Percentiles rank a stretch among this genome's conserved stretches.
phyloP scores from a whole-genome alignment of 2,329 filamentous ascomycete species.

The Aureobasidium sp. region DNA sequence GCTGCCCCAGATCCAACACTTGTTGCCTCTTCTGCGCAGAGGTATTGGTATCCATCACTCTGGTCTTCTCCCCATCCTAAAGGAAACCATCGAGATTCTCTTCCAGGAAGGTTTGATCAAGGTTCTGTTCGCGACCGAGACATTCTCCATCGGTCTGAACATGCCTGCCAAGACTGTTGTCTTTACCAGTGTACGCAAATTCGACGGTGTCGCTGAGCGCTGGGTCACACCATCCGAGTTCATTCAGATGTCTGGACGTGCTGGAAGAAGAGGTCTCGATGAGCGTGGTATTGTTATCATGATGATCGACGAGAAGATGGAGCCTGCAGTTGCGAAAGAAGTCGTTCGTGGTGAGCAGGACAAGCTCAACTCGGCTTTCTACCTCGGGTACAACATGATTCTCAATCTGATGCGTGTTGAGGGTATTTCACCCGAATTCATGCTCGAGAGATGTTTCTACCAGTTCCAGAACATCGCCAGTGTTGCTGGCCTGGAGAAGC shows the following conservation, averaged over 20 bases:
- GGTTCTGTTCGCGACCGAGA: constrained; percentile 94
- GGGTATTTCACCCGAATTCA: constrained; percentile 96
- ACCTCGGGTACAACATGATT: constrained; percentile 99
- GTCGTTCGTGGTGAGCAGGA: constrained; percentile 97
- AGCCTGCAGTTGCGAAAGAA: constrained; percentile 83
- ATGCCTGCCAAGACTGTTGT: constrained; percentile 99
- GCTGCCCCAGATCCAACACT: constrained; percentile 81
- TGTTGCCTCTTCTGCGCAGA: constrained; percentile 77
- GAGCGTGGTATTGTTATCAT: constrained; percentile 98
- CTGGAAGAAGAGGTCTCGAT: constrained; percentile 92
- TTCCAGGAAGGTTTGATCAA: constrained; percentile 98
- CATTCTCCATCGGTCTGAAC: constrained; percentile 96
- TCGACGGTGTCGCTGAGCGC: constrained; percentile 70
- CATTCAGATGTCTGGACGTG: constrained; percentile 97
- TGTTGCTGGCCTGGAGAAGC: constrained; percentile 73
- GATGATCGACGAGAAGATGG: constrained; percentile 97
- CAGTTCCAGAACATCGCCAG: constrained; percentile 95
- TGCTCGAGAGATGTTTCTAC: constrained; percentile 97
- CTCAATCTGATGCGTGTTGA: constrained; percentile 95
- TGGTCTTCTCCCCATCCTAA: constrained; percentile 85
- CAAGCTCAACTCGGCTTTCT: constrained; percentile 93
- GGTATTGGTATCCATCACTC: constrained; percentile 98
- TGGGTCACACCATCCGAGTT: constrained; percentile 94
- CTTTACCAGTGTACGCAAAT: constrained; percentile 95
- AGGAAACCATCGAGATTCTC: constrained; percentile 97